phyloP scores from a whole-genome alignment of 2,329 filamentous ascomycete genomes.

The Penicillium sp. region DNA sequence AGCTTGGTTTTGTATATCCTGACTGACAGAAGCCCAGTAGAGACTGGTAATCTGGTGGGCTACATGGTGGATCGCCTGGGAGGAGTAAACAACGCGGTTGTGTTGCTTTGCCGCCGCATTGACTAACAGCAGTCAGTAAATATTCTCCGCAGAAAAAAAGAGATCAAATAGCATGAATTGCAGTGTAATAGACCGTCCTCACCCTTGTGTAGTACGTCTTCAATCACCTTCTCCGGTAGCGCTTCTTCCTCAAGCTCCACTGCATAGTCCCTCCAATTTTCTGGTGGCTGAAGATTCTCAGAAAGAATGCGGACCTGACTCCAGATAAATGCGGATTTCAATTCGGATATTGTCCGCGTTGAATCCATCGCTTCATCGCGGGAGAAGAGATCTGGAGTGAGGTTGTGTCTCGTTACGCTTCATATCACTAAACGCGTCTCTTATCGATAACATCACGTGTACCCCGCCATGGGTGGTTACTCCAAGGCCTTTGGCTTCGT shows the following conservation, averaged over 20 bases:
- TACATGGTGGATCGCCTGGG: conserved; percentile 56
- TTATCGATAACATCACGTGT: conserved; percentile 20
- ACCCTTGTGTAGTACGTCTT: conserved; percentile 55
- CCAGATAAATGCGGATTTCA: conserved; percentile 54
- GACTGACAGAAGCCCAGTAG: conserved; percentile 54
- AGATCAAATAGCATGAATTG: too few species aligned
- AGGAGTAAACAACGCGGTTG: conserved; percentile 54
- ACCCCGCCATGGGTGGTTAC: neutral
- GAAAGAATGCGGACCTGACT: conserved; percentile 55
- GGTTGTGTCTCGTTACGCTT: neutral
- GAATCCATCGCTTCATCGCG: conserved; percentile 34
- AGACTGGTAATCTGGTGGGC: conserved; percentile 57
- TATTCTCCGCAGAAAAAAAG: neutral
- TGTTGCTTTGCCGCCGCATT: conserved; percentile 55
- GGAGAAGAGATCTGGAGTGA: neutral
- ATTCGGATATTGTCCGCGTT: conserved; percentile 48
- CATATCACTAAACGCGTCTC: conserved; percentile 10
- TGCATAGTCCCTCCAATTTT: conserved; percentile 48
- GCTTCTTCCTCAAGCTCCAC: conserved; percentile 45
- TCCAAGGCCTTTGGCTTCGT: neutral
- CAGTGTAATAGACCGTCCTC: neutral
- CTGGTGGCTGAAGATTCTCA: conserved; percentile 48
- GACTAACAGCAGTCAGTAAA: conserved; percentile 38
- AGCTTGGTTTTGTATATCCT: conserved; percentile 28
- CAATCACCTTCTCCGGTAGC: conserved; percentile 50